These are phyloP conservation scores for Cytospora schulzeri DNA, from an alignment of 2,329 filamentous ascomycete species.

Conservation along the genomic window DNA sequence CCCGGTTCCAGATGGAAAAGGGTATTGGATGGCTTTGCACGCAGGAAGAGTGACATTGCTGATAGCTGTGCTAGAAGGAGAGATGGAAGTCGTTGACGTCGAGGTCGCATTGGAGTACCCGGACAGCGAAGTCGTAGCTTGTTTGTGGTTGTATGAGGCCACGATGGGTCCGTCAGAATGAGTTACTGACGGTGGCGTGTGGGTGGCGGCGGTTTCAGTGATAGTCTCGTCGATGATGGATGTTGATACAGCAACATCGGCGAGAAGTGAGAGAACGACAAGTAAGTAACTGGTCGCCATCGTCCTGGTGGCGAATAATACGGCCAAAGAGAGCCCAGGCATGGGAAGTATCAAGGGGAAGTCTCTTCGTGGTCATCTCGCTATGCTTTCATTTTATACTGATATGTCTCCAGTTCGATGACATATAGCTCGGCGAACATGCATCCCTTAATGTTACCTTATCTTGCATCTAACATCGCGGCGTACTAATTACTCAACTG, in stretches of 20 bases:
- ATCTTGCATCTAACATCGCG: background rate
- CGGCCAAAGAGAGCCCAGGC: background rate
- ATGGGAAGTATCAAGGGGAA: background rate
- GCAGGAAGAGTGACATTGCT: slow-evolving; percentile 11
- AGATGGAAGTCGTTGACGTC: slow-evolving; percentile 2
- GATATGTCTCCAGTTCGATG: background rate
- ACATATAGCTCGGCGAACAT: background rate
- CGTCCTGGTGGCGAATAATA: background rate
- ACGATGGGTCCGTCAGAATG: slow-evolving; percentile 12
- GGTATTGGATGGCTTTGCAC: slow-evolving; percentile 17
- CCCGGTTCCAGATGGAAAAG: slow-evolving; percentile 12
- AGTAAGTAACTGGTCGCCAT: background rate
- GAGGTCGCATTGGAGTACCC: slow-evolving; percentile 8
- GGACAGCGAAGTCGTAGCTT: slow-evolving; percentile 16
- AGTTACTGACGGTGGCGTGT: slow-evolving; percentile 12
- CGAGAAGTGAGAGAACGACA: background rate
- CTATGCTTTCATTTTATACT: background rate
- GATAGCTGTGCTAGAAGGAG: slow-evolving; percentile 9
- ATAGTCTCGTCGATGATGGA: background rate
- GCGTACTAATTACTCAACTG: background rate
- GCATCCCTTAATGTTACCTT: background rate
- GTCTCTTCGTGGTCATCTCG: background rate
- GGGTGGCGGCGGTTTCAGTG: background rate
- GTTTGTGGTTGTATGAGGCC: slow-evolving; percentile 11
- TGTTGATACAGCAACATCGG: slow-evolving; percentile 5